phyloP scores from a whole-genome alignment of 2,329 filamentous ascomycete genomes.

The Cadophora malorum region DNA sequence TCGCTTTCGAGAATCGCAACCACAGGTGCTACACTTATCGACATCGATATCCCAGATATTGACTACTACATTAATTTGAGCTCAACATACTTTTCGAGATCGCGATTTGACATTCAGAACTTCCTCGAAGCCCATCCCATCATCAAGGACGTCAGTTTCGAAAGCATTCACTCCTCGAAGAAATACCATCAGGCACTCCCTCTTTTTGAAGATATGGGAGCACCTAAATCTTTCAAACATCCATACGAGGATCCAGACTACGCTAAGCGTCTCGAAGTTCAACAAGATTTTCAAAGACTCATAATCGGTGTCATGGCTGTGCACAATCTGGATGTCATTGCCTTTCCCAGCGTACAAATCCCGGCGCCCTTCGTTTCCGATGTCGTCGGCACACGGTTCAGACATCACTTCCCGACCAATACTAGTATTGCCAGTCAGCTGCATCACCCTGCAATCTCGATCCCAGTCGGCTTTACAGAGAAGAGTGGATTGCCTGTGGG shows the following conservation, averaged over 20 bases:
- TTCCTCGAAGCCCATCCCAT: constrained; percentile 49
- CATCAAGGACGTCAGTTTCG: constrained; percentile 33
- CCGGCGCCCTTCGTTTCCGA: constrained; percentile 46
- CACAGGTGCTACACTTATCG: constrained; percentile 38
- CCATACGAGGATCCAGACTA: constrained; percentile 43
- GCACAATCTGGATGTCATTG: constrained; percentile 45
- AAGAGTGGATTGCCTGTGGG: constrained; percentile 43
- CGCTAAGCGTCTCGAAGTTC: constrained; percentile 37
- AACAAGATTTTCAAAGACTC: constrained; percentile 42
- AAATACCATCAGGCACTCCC: constrained; percentile 28
- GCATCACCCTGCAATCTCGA: constrained; percentile 46
- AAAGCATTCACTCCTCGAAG: constrained; percentile 23
- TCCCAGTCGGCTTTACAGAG: constrained; percentile 45
- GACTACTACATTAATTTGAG: constrained; percentile 40
- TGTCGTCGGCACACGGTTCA: constrained; percentile 42
- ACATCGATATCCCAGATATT: constrained; percentile 41
- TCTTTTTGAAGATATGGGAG: constrained; percentile 25
- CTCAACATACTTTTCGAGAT: constrained; percentile 40
- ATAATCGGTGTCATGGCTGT: constrained; percentile 44
- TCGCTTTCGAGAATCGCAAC: constrained; percentile 32
- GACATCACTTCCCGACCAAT: constrained; percentile 45
- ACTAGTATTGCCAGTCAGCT: constrained; percentile 46
- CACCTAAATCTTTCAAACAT: constrained; percentile 31
- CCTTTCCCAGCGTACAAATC: constrained; percentile 46
- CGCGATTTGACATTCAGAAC: constrained; percentile 44